Percentiles rank a stretch among this genome's conserved stretches.
These are phyloP conservation scores for Arthrobotrys entomopaga DNA, from an alignment of 2,329 filamentous ascomycete species.

Conservation along the genomic window DNA sequence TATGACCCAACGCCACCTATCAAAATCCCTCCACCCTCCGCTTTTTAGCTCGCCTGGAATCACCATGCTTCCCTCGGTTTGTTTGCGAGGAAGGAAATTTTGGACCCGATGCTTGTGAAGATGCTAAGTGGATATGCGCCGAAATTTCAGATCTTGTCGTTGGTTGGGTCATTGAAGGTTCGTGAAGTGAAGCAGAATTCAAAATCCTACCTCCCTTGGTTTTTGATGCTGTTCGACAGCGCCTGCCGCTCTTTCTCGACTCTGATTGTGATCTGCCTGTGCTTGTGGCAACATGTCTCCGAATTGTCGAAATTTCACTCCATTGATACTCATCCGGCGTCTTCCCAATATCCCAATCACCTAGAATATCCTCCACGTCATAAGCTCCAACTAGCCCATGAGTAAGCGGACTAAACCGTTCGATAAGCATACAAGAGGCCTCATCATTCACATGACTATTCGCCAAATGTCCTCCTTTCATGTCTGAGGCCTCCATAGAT, in stretches of 20 bases:
- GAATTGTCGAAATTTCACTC: constrained; percentile 25
- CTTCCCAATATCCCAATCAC: constrained; percentile 34
- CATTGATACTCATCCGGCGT: constrained; percentile 34
- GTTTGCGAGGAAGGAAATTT: constrained; percentile 41
- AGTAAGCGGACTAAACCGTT: constrained; percentile 31
- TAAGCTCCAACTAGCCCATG: constrained; percentile 5
- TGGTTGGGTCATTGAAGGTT: constrained; percentile 30
- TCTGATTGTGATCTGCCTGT: constrained; percentile 1
- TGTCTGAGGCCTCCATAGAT: not conserved
- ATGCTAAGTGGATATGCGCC: not conserved
- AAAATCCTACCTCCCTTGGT: constrained; percentile 1
- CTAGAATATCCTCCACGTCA: constrained; percentile 29
- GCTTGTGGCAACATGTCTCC: constrained; percentile 1
- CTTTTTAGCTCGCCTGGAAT: constrained; percentile 59
- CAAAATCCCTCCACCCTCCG: constrained; percentile 47
- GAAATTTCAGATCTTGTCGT: constrained; percentile 20
- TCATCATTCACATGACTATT: not conserved
- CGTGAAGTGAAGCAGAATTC: not conserved
- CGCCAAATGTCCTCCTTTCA: constrained; percentile 1
- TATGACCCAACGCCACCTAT: not conserved
- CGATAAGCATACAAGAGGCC: constrained; percentile 18
- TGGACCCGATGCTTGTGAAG: constrained; percentile 23
- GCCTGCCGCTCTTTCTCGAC: constrained; percentile 20
- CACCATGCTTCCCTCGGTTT: constrained; percentile 58
- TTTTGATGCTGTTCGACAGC: not conserved